These are phyloP conservation scores for Solanum chmielewskii DNA, from an alignment of 257 asterid genomes.

Conservation along the genomic window DNA sequence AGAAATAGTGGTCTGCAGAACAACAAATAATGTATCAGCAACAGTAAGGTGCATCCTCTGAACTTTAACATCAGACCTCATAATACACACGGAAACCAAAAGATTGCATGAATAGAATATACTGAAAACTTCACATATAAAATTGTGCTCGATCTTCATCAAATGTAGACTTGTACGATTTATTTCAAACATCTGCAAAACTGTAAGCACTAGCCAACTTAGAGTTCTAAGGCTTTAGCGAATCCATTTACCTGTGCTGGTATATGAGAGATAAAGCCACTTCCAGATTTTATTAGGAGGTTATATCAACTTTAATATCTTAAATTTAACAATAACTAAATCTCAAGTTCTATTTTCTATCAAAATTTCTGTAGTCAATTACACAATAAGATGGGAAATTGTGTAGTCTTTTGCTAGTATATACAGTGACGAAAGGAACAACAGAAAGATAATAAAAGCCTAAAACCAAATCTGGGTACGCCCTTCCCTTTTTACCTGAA, in stretches of 20 bases:
- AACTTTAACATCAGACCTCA: background rate
- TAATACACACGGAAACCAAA: no score
- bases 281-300: background rate
- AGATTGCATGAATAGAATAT: background rate
- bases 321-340: background rate
- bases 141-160: background rate
- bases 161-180: background rate
- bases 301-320: background rate
- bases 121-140: background rate
- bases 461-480: background rate
- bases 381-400: background rate
- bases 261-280: background rate
- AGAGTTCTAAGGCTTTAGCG: background rate
- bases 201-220: background rate
- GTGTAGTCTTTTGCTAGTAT: background rate
- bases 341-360: background rate
- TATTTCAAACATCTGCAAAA: background rate
- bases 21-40: background rate
- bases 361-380: background rate
- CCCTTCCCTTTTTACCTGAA: constrained; percentile 51
- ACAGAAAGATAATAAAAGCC: background rate
- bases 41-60: background rate
- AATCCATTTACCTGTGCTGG: background rate
- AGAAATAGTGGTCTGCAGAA: constrained; percentile 72
- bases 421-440: background rate